Evolutionary conservation across 352 stramenopile genomes (phyloP).

Genomic region (Hyaloperonospora brassicae): DNA sequence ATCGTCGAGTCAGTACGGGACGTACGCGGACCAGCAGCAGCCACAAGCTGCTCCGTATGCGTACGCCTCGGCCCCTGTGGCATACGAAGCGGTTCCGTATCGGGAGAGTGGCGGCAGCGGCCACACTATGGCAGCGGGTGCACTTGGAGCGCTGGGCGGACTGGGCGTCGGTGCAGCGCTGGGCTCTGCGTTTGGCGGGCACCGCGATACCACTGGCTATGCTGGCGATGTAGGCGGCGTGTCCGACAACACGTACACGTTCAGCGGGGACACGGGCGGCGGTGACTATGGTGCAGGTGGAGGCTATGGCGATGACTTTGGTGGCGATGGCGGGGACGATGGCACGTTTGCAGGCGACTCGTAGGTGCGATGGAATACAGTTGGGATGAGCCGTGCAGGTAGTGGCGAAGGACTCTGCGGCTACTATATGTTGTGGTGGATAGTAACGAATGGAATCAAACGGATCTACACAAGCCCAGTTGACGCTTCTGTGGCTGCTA

Average conservation of each 20-base stretch:
- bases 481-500: no score
- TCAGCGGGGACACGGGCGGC: constrained; percentile 48
- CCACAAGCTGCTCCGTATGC: constrained; percentile 32
- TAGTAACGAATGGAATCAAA: no score
- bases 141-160: constrained; percentile 39
- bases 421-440: no score
- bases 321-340: constrained; percentile 26
- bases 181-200: constrained; percentile 36
- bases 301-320: constrained; percentile 29
- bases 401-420: no score
- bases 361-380: constrained; percentile 14
- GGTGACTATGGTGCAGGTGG: constrained; percentile 26
- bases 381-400: no score
- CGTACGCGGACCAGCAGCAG: constrained; percentile 24
- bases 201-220: constrained; percentile 24
- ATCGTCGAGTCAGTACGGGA: constrained; percentile 38
- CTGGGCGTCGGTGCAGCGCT: constrained; percentile 42
- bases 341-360: constrained; percentile 48
- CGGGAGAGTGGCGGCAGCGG: constrained; percentile 9
- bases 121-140: constrained; percentile 30
- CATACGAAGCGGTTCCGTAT: constrained; percentile 22
- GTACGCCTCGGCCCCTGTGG: constrained; percentile 42
- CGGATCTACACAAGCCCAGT: no score
- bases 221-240: constrained; percentile 23
- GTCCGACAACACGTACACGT: constrained; percentile 30